These are phyloP conservation scores for Exophiala sp. DNA, from an alignment of 2,329 filamentous ascomycete genomes.

Conservation along the genomic window DNA sequence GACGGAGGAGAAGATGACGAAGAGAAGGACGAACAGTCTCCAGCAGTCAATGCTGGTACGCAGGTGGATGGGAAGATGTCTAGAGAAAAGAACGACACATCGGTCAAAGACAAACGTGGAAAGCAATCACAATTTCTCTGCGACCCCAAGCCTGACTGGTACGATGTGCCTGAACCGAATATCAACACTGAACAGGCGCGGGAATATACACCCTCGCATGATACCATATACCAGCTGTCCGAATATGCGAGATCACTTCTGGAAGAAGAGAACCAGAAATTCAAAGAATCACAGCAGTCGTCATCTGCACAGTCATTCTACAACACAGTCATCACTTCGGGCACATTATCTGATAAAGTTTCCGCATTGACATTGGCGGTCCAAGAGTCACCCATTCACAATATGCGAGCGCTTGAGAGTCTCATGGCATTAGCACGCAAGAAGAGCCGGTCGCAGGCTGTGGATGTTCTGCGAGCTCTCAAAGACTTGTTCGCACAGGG, in stretches of 20 bases:
- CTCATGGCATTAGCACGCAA: conserved; percentile 82
- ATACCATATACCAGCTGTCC: conserved; percentile 48
- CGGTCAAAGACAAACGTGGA: conserved; percentile 24
- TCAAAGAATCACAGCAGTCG: conserved; percentile 66
- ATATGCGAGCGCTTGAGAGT: conserved; percentile 81
- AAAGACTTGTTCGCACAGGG: conserved; percentile 94
- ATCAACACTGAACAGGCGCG: conserved; percentile 17
- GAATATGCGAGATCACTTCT: conserved; percentile 71
- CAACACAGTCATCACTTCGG: conserved; percentile 92
- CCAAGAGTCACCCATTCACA: conserved; percentile 94
- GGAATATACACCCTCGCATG: conserved; percentile 20
- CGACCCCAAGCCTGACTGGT: conserved; percentile 28
- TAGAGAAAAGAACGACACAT: conserved; percentile 35
- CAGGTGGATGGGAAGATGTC: background rate
- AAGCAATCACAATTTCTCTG: conserved; percentile 26
- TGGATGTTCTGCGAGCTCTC: conserved; percentile 85
- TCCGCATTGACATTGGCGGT: conserved; percentile 91
- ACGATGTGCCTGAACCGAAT: conserved; percentile 21
- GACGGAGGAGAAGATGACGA: conserved; percentile 41
- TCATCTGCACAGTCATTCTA: conserved; percentile 92
- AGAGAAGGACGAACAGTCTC: conserved; percentile 33
- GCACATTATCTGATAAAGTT: conserved; percentile 94
- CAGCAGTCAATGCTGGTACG: background rate
- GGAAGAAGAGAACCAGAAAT: conserved; percentile 72
- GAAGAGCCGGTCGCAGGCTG: conserved; percentile 85